Evolutionary conservation across 1,284 basidiomycete species (phyloP).

Genomic region (Tilletiaria anomala): DNA sequence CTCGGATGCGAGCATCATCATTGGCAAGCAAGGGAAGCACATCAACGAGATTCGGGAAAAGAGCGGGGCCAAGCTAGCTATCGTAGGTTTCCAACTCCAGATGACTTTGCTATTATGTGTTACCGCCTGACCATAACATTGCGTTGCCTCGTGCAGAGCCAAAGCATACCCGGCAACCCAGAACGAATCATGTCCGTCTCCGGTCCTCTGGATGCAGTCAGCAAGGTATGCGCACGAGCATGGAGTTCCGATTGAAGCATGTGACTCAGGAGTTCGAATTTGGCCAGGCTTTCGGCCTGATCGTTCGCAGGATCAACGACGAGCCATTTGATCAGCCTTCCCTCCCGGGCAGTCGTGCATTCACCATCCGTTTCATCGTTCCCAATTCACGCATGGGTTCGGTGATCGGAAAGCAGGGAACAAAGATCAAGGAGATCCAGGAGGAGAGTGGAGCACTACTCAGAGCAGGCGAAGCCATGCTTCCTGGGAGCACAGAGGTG

Average conservation of each 20-base stretch:
- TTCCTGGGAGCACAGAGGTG: conserved; percentile 98
- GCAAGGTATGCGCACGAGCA: no score
- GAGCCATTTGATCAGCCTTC: conserved; percentile 96
- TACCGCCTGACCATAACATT: no score
- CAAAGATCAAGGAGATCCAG: conserved; percentile 99
- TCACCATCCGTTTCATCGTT: conserved; percentile 94
- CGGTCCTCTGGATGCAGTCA: conserved; percentile 93
- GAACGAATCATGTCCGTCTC: conserved; percentile 95
- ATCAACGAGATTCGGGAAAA: conserved; percentile 98
- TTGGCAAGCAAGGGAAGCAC: conserved; percentile 87
- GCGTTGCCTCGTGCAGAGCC: no score
- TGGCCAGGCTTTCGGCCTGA: conserved; percentile 94
- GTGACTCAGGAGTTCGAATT: no score
- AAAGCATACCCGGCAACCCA: conserved; percentile 68
- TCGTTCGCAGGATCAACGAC: conserved; percentile 96
- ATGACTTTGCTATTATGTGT: no score
- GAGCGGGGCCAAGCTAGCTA: conserved; percentile 56
- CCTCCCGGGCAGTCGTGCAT: conserved; percentile 88
- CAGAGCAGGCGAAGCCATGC: conserved; percentile 93
- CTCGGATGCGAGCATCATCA: conserved; percentile 97
- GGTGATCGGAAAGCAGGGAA: conserved; percentile 91
- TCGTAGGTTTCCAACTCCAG: conserved; percentile 17
- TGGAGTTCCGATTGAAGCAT: no score
- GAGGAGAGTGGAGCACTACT: conserved; percentile 90
- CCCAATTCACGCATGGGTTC: conserved; percentile 99